These are phyloP conservation scores for Clarireedia monteithiana DNA, from an alignment of 2,329 filamentous ascomycete genomes.

Conservation along the genomic window DNA sequence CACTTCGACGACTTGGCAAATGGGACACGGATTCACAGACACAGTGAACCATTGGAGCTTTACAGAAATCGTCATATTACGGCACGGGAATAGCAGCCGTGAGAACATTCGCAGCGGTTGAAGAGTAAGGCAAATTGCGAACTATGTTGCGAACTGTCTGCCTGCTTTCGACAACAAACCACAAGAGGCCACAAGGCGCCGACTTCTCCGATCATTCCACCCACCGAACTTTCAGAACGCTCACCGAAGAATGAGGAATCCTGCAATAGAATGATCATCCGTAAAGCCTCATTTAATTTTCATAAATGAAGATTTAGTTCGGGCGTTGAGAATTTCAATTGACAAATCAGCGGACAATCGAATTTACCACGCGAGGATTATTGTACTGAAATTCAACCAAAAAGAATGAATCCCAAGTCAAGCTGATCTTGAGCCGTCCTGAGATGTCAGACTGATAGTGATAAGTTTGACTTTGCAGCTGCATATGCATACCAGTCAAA, in stretches of 20 bases:
- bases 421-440: neutral
- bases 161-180: slow-evolving; percentile 1
- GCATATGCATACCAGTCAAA: slow-evolving; percentile 3
- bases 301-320: neutral
- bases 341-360: neutral
- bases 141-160: neutral
- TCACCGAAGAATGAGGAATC: neutral
- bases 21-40: too few relatives aligned
- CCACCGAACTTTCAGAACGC: neutral
- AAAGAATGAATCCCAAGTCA: neutral
- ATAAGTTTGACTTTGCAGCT: neutral
- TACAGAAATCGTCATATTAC: neutral
- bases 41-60: neutral
- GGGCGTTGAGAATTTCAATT: neutral
- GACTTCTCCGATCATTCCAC: neutral
- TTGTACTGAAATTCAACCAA: neutral
- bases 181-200: neutral
- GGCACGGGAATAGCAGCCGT: neutral
- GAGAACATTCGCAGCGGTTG: neutral
- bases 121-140: slow-evolving; percentile 1
- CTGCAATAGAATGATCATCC: neutral
- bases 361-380: neutral
- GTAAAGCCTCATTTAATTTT: neutral
- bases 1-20: too few relatives aligned
- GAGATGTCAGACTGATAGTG: neutral